A percentile compares a stretch with the other conserved stretches of the same genome.
Conservation (phyloP, 2,329 filamentous ascomycete genomes). For the Cytospora mali region DNA sequence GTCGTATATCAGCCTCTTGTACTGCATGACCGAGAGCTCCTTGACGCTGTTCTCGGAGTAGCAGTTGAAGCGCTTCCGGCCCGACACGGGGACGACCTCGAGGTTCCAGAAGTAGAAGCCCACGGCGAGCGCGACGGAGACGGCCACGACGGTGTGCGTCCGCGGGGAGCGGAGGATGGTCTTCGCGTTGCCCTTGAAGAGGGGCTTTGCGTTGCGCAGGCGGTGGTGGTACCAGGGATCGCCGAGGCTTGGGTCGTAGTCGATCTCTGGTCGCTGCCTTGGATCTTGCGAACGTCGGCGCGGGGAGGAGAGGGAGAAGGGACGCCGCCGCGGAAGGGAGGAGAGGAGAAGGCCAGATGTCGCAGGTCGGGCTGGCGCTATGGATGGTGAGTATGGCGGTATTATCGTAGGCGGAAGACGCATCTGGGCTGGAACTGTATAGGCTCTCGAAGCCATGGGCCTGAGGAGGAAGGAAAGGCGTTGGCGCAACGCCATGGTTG, state of each 20-base stretch:
- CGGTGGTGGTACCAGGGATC: conserved; percentile 31
- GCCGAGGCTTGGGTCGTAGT: conserved; percentile 25
- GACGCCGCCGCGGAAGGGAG: conserved; percentile 16
- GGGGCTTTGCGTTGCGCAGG: conserved; percentile 40
- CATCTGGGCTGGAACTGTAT: not conserved
- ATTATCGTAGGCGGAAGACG: not conserved
- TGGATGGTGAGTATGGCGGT: not conserved
- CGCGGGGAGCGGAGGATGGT: conserved; percentile 39
- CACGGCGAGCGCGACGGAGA: conserved; percentile 48
- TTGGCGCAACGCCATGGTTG: conserved; percentile 22
- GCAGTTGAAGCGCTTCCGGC: conserved; percentile 74
- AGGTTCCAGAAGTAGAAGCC: conserved; percentile 69
- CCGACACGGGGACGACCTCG: conserved; percentile 73
- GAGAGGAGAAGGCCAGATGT: not conserved
- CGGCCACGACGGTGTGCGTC: conserved; percentile 45
- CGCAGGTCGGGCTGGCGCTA: not conserved
- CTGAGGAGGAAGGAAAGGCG: conserved; percentile 3
- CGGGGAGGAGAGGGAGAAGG: conserved; percentile 26
- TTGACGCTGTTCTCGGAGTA: conserved; percentile 59
- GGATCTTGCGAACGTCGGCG: conserved; percentile 18
- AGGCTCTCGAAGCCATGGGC: not conserved
- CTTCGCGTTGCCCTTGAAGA: conserved; percentile 42
- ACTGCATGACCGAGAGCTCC: conserved; percentile 54
- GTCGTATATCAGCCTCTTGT: conserved; percentile 58
- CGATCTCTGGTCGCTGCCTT: conserved; percentile 15